Base-by-base conservation (phyloP, 306 rosid genomes). In the Prunus dulcis region DNA sequence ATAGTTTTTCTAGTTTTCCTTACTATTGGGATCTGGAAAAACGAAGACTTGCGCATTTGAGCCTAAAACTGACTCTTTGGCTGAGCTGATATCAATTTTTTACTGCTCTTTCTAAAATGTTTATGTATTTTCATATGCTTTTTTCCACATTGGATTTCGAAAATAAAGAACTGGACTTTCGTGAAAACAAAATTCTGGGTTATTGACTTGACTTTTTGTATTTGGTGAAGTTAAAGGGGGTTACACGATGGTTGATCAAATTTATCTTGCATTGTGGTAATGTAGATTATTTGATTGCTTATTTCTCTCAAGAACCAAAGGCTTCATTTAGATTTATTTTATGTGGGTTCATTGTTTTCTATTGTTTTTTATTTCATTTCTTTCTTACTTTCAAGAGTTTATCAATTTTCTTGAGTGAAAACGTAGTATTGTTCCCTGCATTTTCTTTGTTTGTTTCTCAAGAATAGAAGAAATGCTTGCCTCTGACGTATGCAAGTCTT, bases 401-500 rank as follows among this genome's bases (percentile, higher is more conserved):
- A 52, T 72, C 75, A 75, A 69, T 62, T 51, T 74, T 56, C 56
- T 64, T 69, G 27, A 60, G 50, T 20, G 66, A 62, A 68, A 30
- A 71, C 60, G 43, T 41, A 38, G 50, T 72, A 53, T 76, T 28
- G 77, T 78, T 53, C 20, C 3, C 32, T 76, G 76, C 15, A 7
- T 68, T 72, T 65, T 53, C 55, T 64, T 78, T 56, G 69, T 60
- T 75, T 67, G 72, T 69, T 62, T 71, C 25, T 62, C 73, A 77
- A 45, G 72, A 78, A 72, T 60, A 77, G 51, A 49, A 23, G 64
- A 72, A 65, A 64, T 47, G 66, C 14, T 23, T 60, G 25, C 43
- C 19, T 79, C n/a, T 20, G 4, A 82, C 79, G 66, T 74, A 38
- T 73, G 80, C 68, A 71, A 79, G 38, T 75, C 74, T 85, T 81